Percentiles rank a stretch among this genome's conserved stretches.
phyloP scores from a whole-genome alignment of 352 stramenopile species.

The Globisporangium echinulatum region DNA sequence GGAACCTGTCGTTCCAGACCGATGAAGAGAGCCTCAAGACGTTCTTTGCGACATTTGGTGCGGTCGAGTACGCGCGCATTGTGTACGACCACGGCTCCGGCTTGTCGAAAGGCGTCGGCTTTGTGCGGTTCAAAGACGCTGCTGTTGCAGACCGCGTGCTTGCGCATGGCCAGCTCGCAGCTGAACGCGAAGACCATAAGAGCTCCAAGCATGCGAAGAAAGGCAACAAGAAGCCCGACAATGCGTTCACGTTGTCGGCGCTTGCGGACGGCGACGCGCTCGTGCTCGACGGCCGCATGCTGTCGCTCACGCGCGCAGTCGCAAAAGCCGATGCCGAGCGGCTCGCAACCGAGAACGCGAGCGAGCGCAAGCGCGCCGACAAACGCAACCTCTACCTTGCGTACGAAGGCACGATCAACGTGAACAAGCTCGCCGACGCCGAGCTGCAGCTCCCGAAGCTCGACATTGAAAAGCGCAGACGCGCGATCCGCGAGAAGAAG shows the following conservation, averaged over 20 bases:
- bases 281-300: conserved; percentile 67
- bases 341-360: conserved; percentile 41
- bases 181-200: conserved; percentile 28
- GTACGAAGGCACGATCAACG: conserved; percentile 92
- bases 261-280: conserved; percentile 65
- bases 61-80: conserved; percentile 74
- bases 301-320: conserved; percentile 67
- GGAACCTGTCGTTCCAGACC: conserved; percentile 82
- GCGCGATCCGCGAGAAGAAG: conserved; percentile 93
- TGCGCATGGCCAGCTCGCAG: conserved; percentile 34
- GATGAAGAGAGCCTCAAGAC: conserved; percentile 60
- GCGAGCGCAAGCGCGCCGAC: conserved; percentile 77
- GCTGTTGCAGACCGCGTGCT: conserved; percentile 53
- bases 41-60: conserved; percentile 69
- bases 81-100: conserved; percentile 77
- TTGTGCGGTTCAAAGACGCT: conserved; percentile 67
- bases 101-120: conserved; percentile 78
- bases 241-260: conserved; percentile 56
- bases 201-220: conserved; percentile 49
- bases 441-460: conserved; percentile 80
- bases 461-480: conserved; percentile 93
- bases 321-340: conserved; percentile 65
- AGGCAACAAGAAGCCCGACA: conserved; percentile 39
- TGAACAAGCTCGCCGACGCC: conserved; percentile 87
- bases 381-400: conserved; percentile 95